Evolutionary conservation across 108 stramenopile species (phyloP), one percentile per base, ranked within the genome.

Genomic region (Parietichytrium sp.): DNA sequence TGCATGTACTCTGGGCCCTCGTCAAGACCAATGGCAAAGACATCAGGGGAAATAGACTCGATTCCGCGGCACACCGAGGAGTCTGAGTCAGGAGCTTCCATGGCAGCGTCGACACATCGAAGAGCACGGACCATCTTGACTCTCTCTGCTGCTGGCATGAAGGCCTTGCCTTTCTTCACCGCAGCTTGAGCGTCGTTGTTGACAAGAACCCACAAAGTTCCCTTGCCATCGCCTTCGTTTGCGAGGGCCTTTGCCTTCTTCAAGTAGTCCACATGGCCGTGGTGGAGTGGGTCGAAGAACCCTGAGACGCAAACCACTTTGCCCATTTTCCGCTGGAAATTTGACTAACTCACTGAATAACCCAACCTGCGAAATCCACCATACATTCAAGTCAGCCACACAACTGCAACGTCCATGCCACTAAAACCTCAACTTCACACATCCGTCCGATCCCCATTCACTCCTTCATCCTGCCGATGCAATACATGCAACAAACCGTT

Each of bases 191-290:
- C 16, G 61, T 72, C 61, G 1, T 42, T 72, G 61, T 72, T 72
- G 0, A 72, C 61, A 27, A 72, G 36, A 16, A 72, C 61, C 61
- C 61, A 72, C 10, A 72, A 42, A 38, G 61, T 72, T 7, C 61
- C 61, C 6, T 72, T 42, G 42, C 61, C 61, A 25, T 72, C 61
- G 33, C 61, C 61, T 42, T 72, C 61, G 42, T 72, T 72, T 7
- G 61, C 61, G 61, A 72, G 61, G 20, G 61, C 61, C 61, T 72
- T 72, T 33, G 61, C 61, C 42, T 72, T 72, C 61, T 72, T 72
- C 38, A 72, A 42, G 61, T 72, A 72, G 33, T 72, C 61, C 36
- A 72, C 45, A 42, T 72, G 61, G 6, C 61, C 61, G 33, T 72
- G 61, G 61, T 72, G 61, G 8, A 72, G 61, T n/a, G 61, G 61